Conservation (phyloP, 768 basidiomycete genomes). For the Naganishia vishniacii region DNA sequence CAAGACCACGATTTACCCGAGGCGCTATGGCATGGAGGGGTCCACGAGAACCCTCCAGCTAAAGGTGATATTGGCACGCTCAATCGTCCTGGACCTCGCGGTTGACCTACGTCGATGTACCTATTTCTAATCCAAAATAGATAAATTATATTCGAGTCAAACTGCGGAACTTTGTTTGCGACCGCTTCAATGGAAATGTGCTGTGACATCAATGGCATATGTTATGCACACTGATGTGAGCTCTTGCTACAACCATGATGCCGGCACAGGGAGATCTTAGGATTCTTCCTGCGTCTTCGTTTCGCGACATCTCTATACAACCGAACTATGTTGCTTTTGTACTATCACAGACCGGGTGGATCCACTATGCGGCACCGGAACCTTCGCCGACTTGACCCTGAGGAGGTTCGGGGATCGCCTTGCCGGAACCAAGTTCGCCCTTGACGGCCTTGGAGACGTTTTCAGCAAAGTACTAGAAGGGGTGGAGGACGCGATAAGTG, state of each 20-base stretch:
- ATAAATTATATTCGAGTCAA: too few relatives aligned
- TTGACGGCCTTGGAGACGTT: slow-evolving; percentile 49
- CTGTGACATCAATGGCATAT: too few relatives aligned
- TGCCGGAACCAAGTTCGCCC: slow-evolving; percentile 40
- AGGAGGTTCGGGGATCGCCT: slow-evolving; percentile 1
- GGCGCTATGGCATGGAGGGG: neutral
- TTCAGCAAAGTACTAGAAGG: slow-evolving; percentile 46
- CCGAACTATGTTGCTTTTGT: neutral
- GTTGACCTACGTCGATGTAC: too few relatives aligned
- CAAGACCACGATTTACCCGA: neutral
- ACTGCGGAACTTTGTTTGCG: too few relatives aligned
- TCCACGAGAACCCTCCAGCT: neutral
- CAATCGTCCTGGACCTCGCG: too few relatives aligned
- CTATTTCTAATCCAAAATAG: too few relatives aligned
- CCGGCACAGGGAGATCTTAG: neutral
- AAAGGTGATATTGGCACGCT: too few relatives aligned
- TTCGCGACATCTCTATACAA: slow-evolving; percentile 6
- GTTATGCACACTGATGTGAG: neutral
- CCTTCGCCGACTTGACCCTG: slow-evolving; percentile 13
- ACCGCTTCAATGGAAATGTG: too few relatives aligned
- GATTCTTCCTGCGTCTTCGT: neutral
- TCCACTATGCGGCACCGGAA: neutral
- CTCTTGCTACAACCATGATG: neutral
- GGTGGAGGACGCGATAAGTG: neutral
- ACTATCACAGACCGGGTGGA: too few relatives aligned